Conservation (phyloP, 495 filamentous ascomycete species). For the Delitschia confertaspora region DNA sequence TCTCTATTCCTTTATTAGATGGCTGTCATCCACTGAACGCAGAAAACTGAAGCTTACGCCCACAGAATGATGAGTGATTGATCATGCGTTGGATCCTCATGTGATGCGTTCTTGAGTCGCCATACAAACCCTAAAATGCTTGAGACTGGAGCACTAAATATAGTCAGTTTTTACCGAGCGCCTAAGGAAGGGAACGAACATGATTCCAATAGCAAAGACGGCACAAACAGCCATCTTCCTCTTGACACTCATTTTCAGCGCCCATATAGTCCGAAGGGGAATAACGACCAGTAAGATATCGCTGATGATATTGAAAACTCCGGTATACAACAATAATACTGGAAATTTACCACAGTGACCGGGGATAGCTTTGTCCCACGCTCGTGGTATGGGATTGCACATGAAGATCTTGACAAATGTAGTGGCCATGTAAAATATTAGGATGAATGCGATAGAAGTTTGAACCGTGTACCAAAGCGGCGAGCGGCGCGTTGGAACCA, state of each 20-base stretch:
- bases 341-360: conserved; percentile 9
- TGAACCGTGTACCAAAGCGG: conserved; percentile 7
- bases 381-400: conserved; percentile 6
- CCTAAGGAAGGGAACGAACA: conserved; percentile 3
- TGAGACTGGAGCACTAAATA: conserved; percentile 11
- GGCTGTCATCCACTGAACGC: not conserved
- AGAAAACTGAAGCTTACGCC: conserved; percentile 8
- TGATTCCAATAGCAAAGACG: conserved; percentile 12
- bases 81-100: conserved; percentile 10
- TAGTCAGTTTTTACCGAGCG: not conserved
- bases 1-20: conserved; percentile 1
- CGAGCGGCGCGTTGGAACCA: conserved; percentile 10
- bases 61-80: conserved; percentile 15
- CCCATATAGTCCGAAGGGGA: conserved; percentile 8
- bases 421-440: conserved; percentile 8
- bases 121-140: conserved; percentile 10
- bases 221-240: conserved; percentile 14
- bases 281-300: conserved; percentile 14
- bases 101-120: not conserved
- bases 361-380: conserved; percentile 4
- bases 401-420: conserved; percentile 17
- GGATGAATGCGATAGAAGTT: conserved; percentile 7
- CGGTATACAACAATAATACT: conserved; percentile 7
- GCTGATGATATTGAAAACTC: conserved; percentile 16
- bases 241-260: conserved; percentile 6